Evolutionary conservation across 2,329 filamentous ascomycete genomes (phyloP), one percentile per base, ranked within the genome.

Genomic region (Westerdykella sp.): DNA sequence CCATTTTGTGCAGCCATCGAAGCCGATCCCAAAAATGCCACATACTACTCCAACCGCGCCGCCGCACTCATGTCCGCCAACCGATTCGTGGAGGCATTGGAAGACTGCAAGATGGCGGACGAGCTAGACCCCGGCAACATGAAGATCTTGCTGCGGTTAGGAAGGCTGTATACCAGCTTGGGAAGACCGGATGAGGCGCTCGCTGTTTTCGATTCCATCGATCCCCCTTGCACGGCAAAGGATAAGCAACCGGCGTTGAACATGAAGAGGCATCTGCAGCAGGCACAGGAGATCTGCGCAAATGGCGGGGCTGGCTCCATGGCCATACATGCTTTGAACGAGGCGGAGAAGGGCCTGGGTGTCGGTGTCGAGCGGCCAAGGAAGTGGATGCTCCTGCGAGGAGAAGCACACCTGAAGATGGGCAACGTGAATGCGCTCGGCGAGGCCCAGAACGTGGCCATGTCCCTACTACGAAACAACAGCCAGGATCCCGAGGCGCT

Each of bases 361-460:
- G 59, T 73, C 10, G 79, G 80, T n/a, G 87, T 88, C 16, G 75
- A 78, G 56, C 86, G 84, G 69, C 93, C 93, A 31, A 81, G 91
- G 62, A 93, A 93, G 70, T 98, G 93, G 93, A 86, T 85, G 62
- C 73, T 97, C 48, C 84, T 98, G 82, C 82, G 87, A 30, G 91
- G 87, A 45, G 87, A 95, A 69, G 91, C 91, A 9, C 87, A 94
- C 60, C 71, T 98, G 48, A 91, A 90, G 72, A 94, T 97, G 83
- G 88, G 86, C 46, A 89, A 87, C 48, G 79, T 83, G 45, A 96
- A 96, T 69, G 83, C 88, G 10, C 74, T 95, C 6, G 90, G 89
- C 28, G 90, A 96, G 66, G 91, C 89, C 5, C 88, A 95, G 69
- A 94, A 90, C 63, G 81, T 97, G 42, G 89, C 89, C 57, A 95